These are phyloP conservation scores for Didymella exigua DNA, from an alignment of 2,329 filamentous ascomycete genomes.

Conservation along the genomic window DNA sequence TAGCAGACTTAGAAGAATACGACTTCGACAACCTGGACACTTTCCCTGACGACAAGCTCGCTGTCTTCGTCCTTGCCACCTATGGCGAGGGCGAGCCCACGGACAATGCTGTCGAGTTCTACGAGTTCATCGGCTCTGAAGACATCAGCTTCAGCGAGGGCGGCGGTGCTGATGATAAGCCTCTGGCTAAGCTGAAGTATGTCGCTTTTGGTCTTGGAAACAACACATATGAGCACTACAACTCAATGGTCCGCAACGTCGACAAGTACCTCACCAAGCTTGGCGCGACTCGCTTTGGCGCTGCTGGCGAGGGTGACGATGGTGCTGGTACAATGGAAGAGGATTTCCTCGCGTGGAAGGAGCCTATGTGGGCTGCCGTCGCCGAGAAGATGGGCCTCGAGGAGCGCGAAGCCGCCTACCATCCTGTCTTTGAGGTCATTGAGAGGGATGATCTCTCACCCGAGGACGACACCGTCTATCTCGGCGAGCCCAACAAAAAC, in stretches of 20 bases:
- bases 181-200: constrained; percentile 84
- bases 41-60: constrained; percentile 86
- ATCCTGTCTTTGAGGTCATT: constrained; percentile 84
- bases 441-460: constrained; percentile 75
- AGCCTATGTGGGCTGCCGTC: constrained; percentile 94
- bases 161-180: constrained; percentile 64
- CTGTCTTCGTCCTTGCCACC: constrained; percentile 93
- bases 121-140: constrained; percentile 89
- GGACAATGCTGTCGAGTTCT: constrained; percentile 98
- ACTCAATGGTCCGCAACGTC: constrained; percentile 94
- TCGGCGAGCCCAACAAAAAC: constrained; percentile 95
- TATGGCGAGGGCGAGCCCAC: constrained; percentile 99
- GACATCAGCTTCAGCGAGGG: constrained; percentile 80
- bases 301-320: constrained; percentile 93
- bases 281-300: constrained; percentile 82
- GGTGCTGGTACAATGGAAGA: constrained; percentile 99
- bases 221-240: constrained; percentile 99
- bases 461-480: constrained; percentile 82
- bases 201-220: constrained; percentile 96
- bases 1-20: constrained; percentile 96
- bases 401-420: constrained; percentile 95
- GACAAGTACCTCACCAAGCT: constrained; percentile 80
- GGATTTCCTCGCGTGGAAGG: constrained; percentile 98
- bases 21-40: constrained; percentile 93
- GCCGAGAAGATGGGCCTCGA: constrained; percentile 83